Conservation (phyloP, 768 basidiomycete species). For the Mycena haematopus region DNA sequence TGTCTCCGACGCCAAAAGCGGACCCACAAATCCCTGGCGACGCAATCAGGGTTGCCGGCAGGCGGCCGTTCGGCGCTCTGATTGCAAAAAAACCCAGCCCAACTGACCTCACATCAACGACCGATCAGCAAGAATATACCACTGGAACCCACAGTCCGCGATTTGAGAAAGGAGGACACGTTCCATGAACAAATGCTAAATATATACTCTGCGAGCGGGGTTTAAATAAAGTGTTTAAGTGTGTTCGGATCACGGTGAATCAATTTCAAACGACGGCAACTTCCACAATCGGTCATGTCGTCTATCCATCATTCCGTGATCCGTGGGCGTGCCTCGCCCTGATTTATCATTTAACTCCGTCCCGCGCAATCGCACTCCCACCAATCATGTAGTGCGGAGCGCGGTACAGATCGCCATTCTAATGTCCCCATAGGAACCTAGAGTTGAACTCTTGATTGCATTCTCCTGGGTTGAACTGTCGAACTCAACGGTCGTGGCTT, state of each 20-base stretch:
- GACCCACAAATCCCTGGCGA: conserved; percentile 22
- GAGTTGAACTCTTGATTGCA: too few relatives aligned
- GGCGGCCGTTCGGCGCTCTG: conserved; percentile 8
- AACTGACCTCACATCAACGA: background rate
- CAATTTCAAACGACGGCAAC: background rate
- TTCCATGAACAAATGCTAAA: background rate
- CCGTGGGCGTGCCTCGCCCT: background rate
- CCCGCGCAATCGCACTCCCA: background rate
- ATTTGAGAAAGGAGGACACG: background rate
- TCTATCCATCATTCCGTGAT: background rate
- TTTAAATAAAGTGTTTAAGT: too few relatives aligned
- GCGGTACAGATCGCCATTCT: background rate
- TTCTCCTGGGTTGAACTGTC: too few relatives aligned
- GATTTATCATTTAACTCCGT: background rate
- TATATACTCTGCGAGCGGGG: background rate
- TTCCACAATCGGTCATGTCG: background rate
- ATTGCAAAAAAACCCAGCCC: background rate
- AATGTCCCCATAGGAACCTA: too few relatives aligned
- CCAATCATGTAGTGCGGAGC: background rate
- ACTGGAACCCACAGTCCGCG: background rate
- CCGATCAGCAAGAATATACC: background rate
- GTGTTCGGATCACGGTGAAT: conserved; percentile 1
- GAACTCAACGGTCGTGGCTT: too few relatives aligned
- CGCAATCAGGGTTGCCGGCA: conserved; percentile 9
- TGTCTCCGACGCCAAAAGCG: conserved; percentile 18